Base-by-base conservation (phyloP, 208 protist species). In the Blechomonas ayalai region DNA sequence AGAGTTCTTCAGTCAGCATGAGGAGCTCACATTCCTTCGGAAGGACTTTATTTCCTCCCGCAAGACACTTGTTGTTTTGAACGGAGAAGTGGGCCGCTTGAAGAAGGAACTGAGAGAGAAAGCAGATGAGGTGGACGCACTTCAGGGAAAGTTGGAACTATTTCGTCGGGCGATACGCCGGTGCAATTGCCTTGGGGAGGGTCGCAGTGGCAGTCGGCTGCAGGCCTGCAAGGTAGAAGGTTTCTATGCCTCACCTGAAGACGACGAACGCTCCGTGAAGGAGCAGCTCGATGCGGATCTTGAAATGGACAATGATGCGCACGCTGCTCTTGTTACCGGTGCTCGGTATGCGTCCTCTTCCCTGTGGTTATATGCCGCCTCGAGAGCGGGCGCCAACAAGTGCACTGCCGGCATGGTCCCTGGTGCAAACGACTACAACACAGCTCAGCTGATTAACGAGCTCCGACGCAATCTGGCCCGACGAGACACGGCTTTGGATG, bases 11-110 rank as follows among this genome's bases (percentile, higher is more conserved):
- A 68, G 59, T 6, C n/a, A 52, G 13, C 52, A 72, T 37, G 83
- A 92, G 44, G 83, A 92, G 40, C 61, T 88, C 0, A 53, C 67
- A 18, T 77, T 82, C 45, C 39, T 92, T 18, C 78, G 76, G n/a
- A 48, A 53, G 13, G 65, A 75, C 49, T 73, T 76, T 50, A 57
- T 80, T 4, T 36, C 69, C 13, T 70, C 65, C 13, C 74, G 76
- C 4, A 65, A 73, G 24, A 84, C 68, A 20, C 48, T 85, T 13
- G 46, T 49, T 35, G 50, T 82, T 39, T 35, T 76, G 36, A 52
- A 72, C 28, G 66, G 76, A 9, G 77, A 92, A 34, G 63, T 70
- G 19, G 35, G 29, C 33, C 67, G 71, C 2, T 58, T 92, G 3
- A 55, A 66, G 15, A 46, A 39, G 15, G 63, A 73, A 25, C 49